These are phyloP conservation scores for Oidium heveae DNA, from an alignment of 2,329 filamentous ascomycete genomes.

Conservation along the genomic window DNA sequence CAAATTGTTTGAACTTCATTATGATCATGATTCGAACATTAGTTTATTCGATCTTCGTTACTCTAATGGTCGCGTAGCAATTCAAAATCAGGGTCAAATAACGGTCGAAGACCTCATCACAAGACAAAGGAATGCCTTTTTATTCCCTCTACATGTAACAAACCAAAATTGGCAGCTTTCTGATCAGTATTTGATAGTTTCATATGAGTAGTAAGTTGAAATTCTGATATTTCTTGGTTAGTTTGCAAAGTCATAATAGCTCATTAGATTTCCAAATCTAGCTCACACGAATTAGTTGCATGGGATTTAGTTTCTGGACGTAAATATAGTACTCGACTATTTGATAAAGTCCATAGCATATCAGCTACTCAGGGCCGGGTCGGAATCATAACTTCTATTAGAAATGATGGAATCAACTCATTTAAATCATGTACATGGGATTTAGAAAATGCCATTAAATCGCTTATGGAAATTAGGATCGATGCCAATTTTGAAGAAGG, in stretches of 20 bases:
- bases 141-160: slow-evolving; percentile 2
- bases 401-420: background rate
- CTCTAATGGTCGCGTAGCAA: slow-evolving; percentile 8
- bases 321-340: slow-evolving; percentile 2
- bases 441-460: slow-evolving; percentile 3
- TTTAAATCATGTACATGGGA: slow-evolving; percentile 6
- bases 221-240: too few species aligned
- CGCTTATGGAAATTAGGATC: slow-evolving; percentile 1
- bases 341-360: slow-evolving; percentile 1
- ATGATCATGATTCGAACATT: background rate
- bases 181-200: slow-evolving; percentile 5
- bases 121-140: background rate
- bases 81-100: slow-evolving; percentile 1
- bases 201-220: slow-evolving; percentile 2
- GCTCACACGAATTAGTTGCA: slow-evolving; percentile 3
- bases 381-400: slow-evolving; percentile 4
- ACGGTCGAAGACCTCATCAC: slow-evolving; percentile 4
- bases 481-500: background rate
- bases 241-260: background rate
- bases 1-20: slow-evolving; percentile 2
- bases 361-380: slow-evolving; percentile 3
- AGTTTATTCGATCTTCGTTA: slow-evolving; percentile 3
- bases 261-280: too few species aligned
- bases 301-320: slow-evolving; percentile 1
- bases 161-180: slow-evolving; percentile 5